Evolutionary conservation across 2,329 filamentous ascomycete species (phyloP), one percentile per base, ranked within the genome.

Genomic region (Lomentospora prolificans): DNA sequence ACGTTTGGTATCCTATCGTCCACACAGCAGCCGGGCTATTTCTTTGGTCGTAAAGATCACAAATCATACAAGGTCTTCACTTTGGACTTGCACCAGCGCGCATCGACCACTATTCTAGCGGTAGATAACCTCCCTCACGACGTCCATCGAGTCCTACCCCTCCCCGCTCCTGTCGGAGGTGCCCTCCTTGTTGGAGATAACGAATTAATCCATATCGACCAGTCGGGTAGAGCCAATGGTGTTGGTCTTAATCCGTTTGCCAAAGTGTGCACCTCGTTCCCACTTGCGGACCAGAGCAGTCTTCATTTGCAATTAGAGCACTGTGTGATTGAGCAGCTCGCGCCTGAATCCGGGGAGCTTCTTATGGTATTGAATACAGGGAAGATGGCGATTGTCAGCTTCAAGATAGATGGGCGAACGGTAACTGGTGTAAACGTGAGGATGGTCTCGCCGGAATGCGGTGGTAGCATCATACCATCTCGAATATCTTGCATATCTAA

Each of bases 1-100:
- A 99, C 94, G 0, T 96, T 99, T 72, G 94, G 92, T 57, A 91
- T 99, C 58, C 77, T 99, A 44, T 94, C 90, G 50, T 89, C 91
- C 1, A 85, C 84, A 54, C 75, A 82, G 60, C 78, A 85, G 33
- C 82, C 86, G 12, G 91, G 90, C n/a, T 77, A 79, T 56, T 85
- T 89, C 3, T 75, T 97, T 55, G 87, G 90, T 64, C 82, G 90
- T 60, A 94, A 86, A 65, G 94, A 99, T 67, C 82, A 89, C 62
- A 75, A 96, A 51, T 86, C 85, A 17, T 99, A 96, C 72, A 90
- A 90, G 65, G 92, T 99, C 59, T 96, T 96, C 66, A 96, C 94
- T 0, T 76, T 99, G 53, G 94, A 99, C 66, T 77, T 99, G 51
- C 89, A 96, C 64, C 91, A 97, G 68, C 87, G 86, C 63, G 91